phyloP scores from a whole-genome alignment of 495 filamentous ascomycete species.

The Amphirosellinia nigrospora region DNA sequence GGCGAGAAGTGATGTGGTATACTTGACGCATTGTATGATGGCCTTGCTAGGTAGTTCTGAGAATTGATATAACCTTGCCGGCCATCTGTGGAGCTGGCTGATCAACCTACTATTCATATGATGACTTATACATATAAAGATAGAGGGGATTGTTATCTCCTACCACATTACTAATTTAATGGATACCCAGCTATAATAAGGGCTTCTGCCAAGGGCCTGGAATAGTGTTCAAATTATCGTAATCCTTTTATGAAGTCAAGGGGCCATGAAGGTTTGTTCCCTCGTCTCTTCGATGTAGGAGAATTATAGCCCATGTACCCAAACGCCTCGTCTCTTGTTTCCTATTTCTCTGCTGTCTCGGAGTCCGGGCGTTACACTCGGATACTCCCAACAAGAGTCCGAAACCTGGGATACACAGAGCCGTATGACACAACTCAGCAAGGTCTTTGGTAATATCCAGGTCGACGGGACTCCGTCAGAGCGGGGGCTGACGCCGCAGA shows the following conservation, averaged over 20 bases:
- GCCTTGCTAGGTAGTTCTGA: slow-evolving; percentile 1
- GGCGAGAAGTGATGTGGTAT: slow-evolving; percentile 20
- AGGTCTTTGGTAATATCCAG: neutral
- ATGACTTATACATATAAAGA: neutral
- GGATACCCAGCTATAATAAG: slow-evolving; percentile 51
- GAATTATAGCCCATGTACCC: no score
- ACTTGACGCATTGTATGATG: slow-evolving; percentile 12
- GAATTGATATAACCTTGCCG: neutral
- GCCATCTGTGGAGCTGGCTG: slow-evolving; percentile 7
- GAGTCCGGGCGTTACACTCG: no score
- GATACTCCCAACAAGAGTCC: no score
- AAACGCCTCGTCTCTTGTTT: no score
- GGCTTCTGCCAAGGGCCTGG: no score
- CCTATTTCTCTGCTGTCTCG: no score
- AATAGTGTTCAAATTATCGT: no score
- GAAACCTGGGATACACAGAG: no score
- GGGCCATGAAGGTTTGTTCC: no score
- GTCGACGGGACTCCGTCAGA: slow-evolving; percentile 26
- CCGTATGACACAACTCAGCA: no score
- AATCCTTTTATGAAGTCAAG: no score
- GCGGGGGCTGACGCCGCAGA: slow-evolving; percentile 24
- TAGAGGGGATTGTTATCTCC: neutral
- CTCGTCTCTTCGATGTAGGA: no score
- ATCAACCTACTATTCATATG: neutral
- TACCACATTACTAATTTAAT: slow-evolving; percentile 53